Conservation (phyloP, 441 rosid species). For the Hypseocharis bilobata region DNA sequence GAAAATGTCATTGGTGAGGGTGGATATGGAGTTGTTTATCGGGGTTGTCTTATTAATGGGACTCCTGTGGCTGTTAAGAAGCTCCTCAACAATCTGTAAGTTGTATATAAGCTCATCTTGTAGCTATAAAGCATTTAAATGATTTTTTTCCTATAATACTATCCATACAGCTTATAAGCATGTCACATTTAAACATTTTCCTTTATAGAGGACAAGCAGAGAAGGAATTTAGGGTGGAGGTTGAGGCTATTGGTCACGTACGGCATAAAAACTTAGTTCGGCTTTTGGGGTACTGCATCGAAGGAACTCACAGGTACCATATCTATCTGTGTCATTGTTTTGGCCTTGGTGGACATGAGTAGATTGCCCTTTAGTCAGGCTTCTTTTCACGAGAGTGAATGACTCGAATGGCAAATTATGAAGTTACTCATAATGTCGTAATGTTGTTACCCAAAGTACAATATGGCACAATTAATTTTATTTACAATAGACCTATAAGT, state of each 20-base stretch:
- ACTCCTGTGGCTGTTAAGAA: constrained; percentile 80
- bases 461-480: background rate
- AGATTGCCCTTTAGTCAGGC: background rate
- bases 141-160: background rate
- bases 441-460: background rate
- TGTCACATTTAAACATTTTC: background rate
- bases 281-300: constrained; percentile 84
- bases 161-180: background rate
- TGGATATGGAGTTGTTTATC: constrained; percentile 86
- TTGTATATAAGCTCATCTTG: constrained; percentile 4
- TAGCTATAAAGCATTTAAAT: background rate
- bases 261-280: constrained; percentile 95
- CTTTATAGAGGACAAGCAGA: constrained; percentile 85
- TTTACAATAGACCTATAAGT: too few species aligned
- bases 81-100: constrained; percentile 79
- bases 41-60: constrained; percentile 64
- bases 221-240: constrained; percentile 83
- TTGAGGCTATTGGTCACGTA: constrained; percentile 91
- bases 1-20: constrained; percentile 90
- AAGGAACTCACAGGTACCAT: constrained; percentile 73
- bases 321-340: background rate
- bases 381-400: background rate
- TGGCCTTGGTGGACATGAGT: background rate
- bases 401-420: background rate
- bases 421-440: background rate